Percentiles rank a stretch among this genome's conserved stretches.
phyloP scores from a whole-genome alignment of 2,329 filamentous ascomycete genomes.

The Botryosphaeria agaves region DNA sequence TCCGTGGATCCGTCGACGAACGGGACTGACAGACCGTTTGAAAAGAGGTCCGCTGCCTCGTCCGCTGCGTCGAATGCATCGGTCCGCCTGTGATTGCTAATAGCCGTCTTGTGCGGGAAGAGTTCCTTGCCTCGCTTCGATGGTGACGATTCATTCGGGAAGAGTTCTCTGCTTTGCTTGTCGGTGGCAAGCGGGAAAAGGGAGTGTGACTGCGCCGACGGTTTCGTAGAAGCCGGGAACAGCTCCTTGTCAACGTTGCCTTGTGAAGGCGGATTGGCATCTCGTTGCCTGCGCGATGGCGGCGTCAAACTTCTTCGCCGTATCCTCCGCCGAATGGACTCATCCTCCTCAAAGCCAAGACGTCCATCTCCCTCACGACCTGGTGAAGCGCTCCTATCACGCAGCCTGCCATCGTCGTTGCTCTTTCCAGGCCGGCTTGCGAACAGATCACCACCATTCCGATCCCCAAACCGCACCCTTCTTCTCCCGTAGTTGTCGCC shows the following conservation, averaged over 20 bases:
- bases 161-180: conserved; percentile 5
- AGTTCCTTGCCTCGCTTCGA: conserved; percentile 11
- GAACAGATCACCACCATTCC: conserved; percentile 15
- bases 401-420: conserved; percentile 25
- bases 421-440: conserved; percentile 7
- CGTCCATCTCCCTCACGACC: conserved; percentile 28
- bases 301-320: conserved; percentile 25
- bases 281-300: conserved; percentile 5
- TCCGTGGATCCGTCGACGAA: neutral
- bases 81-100: conserved; percentile 25
- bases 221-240: conserved; percentile 15
- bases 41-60: conserved; percentile 2
- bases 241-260: conserved; percentile 20
- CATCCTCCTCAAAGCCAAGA: conserved; percentile 30
- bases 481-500: conserved; percentile 3
- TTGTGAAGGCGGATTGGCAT: neutral
- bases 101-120: conserved; percentile 18
- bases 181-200: conserved; percentile 3
- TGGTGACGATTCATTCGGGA: conserved; percentile 2
- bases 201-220: conserved; percentile 1
- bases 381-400: conserved; percentile 44
- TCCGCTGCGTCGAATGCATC: conserved; percentile 21
- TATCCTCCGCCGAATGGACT: conserved; percentile 23
- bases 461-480: conserved; percentile 7
- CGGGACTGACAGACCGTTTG: neutral